These are phyloP conservation scores for Diacronema lutheri DNA, from an alignment of 78 protist species.

Conservation along the genomic window DNA sequence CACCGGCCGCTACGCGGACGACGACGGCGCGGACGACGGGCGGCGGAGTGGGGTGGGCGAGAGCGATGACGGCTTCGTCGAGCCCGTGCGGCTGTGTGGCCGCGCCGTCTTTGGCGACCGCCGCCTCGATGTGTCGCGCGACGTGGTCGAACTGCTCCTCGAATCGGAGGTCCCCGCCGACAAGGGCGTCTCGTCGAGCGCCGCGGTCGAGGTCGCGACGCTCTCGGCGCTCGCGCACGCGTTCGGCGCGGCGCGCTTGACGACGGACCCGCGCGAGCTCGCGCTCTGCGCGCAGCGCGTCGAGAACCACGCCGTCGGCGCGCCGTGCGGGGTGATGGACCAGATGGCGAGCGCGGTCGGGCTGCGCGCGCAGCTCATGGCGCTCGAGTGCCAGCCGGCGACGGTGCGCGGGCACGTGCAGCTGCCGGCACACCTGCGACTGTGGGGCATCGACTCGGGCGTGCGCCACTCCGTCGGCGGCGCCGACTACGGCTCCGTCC, in stretches of 20 bases:
- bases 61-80: too few species aligned
- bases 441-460: conserved; percentile 20
- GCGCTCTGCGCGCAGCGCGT: neutral
- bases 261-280: neutral
- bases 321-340: conserved; percentile 24
- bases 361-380: neutral
- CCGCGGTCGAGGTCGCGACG: conserved; percentile 3
- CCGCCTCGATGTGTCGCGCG: too few species aligned
- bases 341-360: neutral
- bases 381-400: conserved; percentile 1
- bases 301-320: conserved; percentile 9
- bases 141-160: too few species aligned
- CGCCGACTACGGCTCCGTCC: conserved; percentile 14
- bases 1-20: too few species aligned
- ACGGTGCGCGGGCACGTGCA: neutral
- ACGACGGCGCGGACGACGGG: too few species aligned
- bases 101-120: too few species aligned
- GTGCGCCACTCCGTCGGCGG: conserved; percentile 9
- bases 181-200: conserved; percentile 4
- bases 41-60: too few species aligned
- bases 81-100: too few species aligned
- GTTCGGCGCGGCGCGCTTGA: neutral
- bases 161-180: neutral
- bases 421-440: neutral
- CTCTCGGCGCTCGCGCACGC: neutral